These are phyloP conservation scores for Colletotrichum eleusines DNA, from an alignment of 2,329 filamentous ascomycete species.

Conservation along the genomic window DNA sequence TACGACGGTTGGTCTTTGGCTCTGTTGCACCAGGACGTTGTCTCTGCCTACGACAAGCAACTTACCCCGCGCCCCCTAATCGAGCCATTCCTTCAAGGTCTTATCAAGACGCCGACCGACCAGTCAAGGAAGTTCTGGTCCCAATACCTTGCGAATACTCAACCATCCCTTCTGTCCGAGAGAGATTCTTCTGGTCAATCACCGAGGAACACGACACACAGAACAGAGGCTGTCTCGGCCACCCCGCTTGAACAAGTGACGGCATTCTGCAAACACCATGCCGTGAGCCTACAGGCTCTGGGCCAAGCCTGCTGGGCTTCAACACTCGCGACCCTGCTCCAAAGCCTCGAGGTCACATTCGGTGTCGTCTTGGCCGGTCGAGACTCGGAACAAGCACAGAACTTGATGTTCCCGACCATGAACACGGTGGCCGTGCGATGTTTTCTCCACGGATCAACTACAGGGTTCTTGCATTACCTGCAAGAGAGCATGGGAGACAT, in stretches of 20 bases:
- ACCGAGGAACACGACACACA: slow-evolving; percentile 52
- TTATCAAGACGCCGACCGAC: slow-evolving; percentile 57
- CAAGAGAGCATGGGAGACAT: slow-evolving; percentile 77
- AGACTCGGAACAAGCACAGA: slow-evolving; percentile 76
- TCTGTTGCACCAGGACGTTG: slow-evolving; percentile 78
- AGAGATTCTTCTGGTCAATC: slow-evolving; percentile 47
- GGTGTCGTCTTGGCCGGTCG: slow-evolving; percentile 87
- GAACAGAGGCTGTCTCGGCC: slow-evolving; percentile 53
- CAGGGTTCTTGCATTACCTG: slow-evolving; percentile 76
- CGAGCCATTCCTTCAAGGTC: slow-evolving; percentile 65
- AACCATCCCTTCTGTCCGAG: slow-evolving; percentile 51
- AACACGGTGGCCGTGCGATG: slow-evolving; percentile 85
- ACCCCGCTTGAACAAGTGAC: slow-evolving; percentile 47
- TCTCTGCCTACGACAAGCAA: slow-evolving; percentile 68
- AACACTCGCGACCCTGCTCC: slow-evolving; percentile 72
- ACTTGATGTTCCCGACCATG: slow-evolving; percentile 88
- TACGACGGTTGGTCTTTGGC: slow-evolving; percentile 91
- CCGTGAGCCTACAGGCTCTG: slow-evolving; percentile 81
- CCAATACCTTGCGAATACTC: slow-evolving; percentile 69
- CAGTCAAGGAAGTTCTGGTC: slow-evolving; percentile 73
- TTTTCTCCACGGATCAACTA: slow-evolving; percentile 75
- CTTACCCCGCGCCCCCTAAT: slow-evolving; percentile 60
- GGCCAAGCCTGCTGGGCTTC: slow-evolving; percentile 83
- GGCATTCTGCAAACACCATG: slow-evolving; percentile 72
- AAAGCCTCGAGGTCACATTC: slow-evolving; percentile 81